Conservation (phyloP, 2,329 filamentous ascomycete species). For the Beauveria australis region DNA sequence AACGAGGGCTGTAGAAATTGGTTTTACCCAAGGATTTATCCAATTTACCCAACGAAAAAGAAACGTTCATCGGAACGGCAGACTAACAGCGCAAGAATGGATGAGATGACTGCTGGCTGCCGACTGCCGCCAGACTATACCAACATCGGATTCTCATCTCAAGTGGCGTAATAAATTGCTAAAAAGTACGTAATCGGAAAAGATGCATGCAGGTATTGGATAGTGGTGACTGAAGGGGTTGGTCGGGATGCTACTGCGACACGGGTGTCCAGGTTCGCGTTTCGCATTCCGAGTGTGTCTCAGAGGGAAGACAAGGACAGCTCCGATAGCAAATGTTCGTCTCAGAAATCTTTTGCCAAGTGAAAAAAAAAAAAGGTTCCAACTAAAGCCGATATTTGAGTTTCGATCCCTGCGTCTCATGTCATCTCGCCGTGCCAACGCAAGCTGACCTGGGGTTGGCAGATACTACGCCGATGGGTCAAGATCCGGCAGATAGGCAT, state of each 20-base stretch:
- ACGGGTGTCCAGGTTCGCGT: background rate
- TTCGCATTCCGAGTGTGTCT: constrained; percentile 3
- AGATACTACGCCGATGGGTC: background rate
- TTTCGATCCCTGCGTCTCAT: background rate
- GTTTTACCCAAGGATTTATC: background rate
- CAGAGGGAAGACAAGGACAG: background rate
- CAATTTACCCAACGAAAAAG: background rate
- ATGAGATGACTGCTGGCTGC: background rate
- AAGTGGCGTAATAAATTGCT: background rate
- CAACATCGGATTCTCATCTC: background rate
- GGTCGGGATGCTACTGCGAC: constrained; percentile 4
- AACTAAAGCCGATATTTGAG: background rate
- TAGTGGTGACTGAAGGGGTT: background rate
- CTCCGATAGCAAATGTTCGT: background rate
- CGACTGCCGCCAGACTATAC: background rate
- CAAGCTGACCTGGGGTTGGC: background rate
- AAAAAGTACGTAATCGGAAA: background rate
- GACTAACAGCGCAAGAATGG: background rate
- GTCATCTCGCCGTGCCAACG: no score
- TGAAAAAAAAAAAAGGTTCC: background rate
- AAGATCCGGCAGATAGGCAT: background rate
- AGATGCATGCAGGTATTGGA: background rate
- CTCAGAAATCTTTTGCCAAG: background rate
- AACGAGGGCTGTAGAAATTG: background rate
- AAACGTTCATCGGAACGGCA: no score